Conservation (phyloP, 2,329 filamentous ascomycete genomes). For the Microsporum audouinii region DNA sequence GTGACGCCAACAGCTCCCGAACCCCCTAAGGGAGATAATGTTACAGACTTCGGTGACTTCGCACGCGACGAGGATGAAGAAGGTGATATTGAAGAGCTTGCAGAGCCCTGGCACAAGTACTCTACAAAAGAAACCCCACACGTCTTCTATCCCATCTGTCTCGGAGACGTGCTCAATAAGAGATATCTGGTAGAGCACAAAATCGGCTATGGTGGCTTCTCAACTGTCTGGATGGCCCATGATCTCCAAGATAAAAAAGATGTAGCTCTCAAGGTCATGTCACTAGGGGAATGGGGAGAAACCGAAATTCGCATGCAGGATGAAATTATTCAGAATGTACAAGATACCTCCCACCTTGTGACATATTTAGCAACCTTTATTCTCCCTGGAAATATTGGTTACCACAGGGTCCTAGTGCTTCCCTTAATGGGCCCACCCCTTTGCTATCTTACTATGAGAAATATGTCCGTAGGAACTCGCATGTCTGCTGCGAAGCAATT, state of each 20-base stretch:
- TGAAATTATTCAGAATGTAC: slow-evolving; percentile 9
- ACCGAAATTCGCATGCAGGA: slow-evolving; percentile 11
- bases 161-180: slow-evolving; percentile 12
- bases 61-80: slow-evolving; percentile 9
- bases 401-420: slow-evolving; percentile 16
- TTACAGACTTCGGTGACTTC: slow-evolving; percentile 10
- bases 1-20: slow-evolving; percentile 5
- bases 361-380: slow-evolving; percentile 10
- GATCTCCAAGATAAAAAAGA: slow-evolving; percentile 10
- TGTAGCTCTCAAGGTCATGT: slow-evolving; percentile 13
- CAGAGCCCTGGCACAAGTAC: slow-evolving; percentile 9
- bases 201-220: slow-evolving; percentile 12
- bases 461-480: slow-evolving; percentile 15
- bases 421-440: slow-evolving; percentile 18
- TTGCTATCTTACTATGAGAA: slow-evolving; percentile 7
- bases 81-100: slow-evolving; percentile 7
- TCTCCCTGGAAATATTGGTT: neutral
- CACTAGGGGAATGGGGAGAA: slow-evolving; percentile 3
- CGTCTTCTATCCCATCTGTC: slow-evolving; percentile 11
- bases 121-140: slow-evolving; percentile 4
- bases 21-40: neutral
- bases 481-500: slow-evolving; percentile 23
- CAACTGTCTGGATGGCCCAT: slow-evolving; percentile 14
- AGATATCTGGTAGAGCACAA: slow-evolving; percentile 13
- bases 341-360: slow-evolving; percentile 12